Percentiles rank a stretch among this genome's conserved stretches.
phyloP scores from a whole-genome alignment of 2,329 filamentous ascomycete genomes.

The Hansfordia pulvinata region DNA sequence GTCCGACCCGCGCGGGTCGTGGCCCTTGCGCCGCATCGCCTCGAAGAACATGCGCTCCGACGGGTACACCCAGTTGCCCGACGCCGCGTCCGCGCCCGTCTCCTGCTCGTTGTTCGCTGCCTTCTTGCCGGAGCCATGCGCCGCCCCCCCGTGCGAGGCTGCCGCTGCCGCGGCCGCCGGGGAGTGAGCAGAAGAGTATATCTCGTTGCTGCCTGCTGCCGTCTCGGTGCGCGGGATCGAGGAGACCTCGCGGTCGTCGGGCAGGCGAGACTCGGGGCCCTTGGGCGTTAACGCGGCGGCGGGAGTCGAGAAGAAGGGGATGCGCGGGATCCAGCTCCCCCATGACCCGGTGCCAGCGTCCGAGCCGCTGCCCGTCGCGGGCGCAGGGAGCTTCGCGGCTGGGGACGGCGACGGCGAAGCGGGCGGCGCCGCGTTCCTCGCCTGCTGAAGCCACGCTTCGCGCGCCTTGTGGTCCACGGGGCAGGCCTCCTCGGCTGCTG shows the following conservation, averaged over 20 bases:
- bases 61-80: conserved; percentile 94
- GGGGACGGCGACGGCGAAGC: conserved; percentile 10
- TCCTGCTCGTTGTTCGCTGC: conserved; percentile 69
- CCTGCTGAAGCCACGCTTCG: conserved; percentile 44
- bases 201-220: neutral
- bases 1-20: conserved; percentile 55
- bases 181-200: conserved; percentile 41
- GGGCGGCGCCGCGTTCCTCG: conserved; percentile 6
- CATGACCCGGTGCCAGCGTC: neutral
- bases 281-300: no score
- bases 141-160: conserved; percentile 4
- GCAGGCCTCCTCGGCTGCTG: conserved; percentile 28
- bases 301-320: neutral
- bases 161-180: conserved; percentile 32
- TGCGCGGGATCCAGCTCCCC: neutral
- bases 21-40: conserved; percentile 84
- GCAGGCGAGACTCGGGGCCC: no score
- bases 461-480: conserved; percentile 58
- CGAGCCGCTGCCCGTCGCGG: conserved; percentile 3
- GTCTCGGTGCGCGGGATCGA: conserved; percentile 42
- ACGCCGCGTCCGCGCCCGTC: conserved; percentile 51
- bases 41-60: conserved; percentile 97
- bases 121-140: conserved; percentile 7
- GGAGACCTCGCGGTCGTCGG: conserved; percentile 40
- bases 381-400: conserved; percentile 11